These are phyloP conservation scores for Nitzschia sp. DNA, from an alignment of 108 stramenopile species.

Conservation along the genomic window DNA sequence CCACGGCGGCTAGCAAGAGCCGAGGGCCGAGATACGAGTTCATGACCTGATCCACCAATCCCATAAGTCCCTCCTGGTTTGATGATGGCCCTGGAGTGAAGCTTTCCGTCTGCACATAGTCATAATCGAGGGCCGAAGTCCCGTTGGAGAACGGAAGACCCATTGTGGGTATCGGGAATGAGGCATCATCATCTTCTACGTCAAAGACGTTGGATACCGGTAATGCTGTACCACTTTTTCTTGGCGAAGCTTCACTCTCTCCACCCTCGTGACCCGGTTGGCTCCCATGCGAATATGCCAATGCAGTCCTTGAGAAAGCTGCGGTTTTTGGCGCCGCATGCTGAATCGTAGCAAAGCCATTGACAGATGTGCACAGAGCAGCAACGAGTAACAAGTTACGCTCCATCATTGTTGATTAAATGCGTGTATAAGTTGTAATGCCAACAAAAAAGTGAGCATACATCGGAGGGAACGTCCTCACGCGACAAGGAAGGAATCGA, in stretches of 20 bases:
- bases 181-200: neutral
- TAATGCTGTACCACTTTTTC: neutral
- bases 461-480: too few species aligned
- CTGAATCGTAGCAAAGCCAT: neutral
- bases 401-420: too few species aligned
- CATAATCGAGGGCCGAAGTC: neutral
- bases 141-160: neutral
- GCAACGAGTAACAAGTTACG: neutral
- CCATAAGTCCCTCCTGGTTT: neutral
- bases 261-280: neutral
- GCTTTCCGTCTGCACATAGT: neutral
- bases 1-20: slow-evolving; percentile 43
- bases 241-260: neutral
- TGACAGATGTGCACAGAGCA: neutral
- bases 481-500: too few species aligned
- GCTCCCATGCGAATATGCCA: neutral
- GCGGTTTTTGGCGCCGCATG: neutral
- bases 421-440: too few species aligned
- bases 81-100: neutral
- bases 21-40: slow-evolving; percentile 39
- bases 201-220: neutral
- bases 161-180: neutral
- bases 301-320: neutral
- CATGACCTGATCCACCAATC: slow-evolving; percentile 1
- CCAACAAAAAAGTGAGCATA: too few species aligned